These are phyloP conservation scores for Didymella sp. DNA, from an alignment of 2,329 filamentous ascomycete species.

Conservation along the genomic window DNA sequence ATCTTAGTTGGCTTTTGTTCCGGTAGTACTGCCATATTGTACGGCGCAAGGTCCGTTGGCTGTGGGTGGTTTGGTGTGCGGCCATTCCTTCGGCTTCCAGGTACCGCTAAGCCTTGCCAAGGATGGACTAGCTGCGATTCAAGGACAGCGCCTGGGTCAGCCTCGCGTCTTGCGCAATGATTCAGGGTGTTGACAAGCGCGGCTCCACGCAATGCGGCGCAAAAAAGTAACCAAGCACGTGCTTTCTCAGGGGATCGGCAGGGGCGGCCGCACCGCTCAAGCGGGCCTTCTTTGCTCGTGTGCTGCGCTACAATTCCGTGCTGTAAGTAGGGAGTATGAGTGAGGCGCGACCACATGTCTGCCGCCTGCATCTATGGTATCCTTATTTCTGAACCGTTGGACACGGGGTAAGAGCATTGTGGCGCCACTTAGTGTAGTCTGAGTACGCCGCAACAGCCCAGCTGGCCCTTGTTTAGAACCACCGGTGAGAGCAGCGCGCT, in stretches of 20 bases:
- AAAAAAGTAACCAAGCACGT: conserved; percentile 6
- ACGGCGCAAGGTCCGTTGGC: no score
- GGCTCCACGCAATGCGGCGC: conserved; percentile 1
- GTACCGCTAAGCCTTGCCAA: neutral
- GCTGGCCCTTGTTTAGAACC: neutral
- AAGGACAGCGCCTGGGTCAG: neutral
- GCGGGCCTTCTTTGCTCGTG: neutral
- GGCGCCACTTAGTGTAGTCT: neutral
- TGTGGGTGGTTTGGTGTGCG: no score
- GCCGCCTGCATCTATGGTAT: neutral
- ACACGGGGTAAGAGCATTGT: conserved; percentile 1
- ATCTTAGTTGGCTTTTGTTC: no score
- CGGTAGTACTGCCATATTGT: no score
- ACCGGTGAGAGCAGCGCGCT: conserved; percentile 4
- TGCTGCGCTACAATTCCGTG: neutral
- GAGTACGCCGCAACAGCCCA: neutral
- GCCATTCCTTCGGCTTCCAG: no score
- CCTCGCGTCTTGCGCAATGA: conserved; percentile 10
- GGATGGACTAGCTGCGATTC: neutral
- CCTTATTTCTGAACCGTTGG: neutral
- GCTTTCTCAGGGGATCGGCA: conserved; percentile 12
- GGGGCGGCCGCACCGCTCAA: neutral
- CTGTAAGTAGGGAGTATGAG: neutral
- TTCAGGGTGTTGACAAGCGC: conserved; percentile 11
- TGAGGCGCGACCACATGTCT: neutral